Conservation (phyloP, 1,284 basidiomycete genomes). For the Sanghuangporus sanghuang region DNA sequence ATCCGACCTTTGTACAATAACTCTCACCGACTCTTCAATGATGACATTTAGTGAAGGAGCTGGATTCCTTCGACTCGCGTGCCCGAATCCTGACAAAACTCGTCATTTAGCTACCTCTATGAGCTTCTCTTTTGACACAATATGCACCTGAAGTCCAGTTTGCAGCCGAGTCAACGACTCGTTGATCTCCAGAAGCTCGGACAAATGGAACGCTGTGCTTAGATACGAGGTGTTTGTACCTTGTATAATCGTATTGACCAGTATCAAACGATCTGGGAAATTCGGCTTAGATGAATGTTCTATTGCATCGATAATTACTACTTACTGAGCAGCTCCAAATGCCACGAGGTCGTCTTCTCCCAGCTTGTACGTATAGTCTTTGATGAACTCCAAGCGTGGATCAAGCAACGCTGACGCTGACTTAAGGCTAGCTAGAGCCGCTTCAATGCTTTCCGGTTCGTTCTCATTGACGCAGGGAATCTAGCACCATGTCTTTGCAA, state of each 20-base stretch:
- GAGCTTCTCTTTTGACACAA: not conserved
- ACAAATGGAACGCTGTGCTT: conserved; percentile 53
- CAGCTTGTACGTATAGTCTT: conserved; percentile 57
- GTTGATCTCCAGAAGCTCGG: conserved; percentile 51
- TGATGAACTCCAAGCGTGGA: conserved; percentile 54
- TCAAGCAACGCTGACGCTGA: conserved; percentile 40
- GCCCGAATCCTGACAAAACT: conserved; percentile 15
- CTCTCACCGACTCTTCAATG: conserved; percentile 44
- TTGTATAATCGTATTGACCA: conserved; percentile 41
- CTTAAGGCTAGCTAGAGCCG: conserved; percentile 49
- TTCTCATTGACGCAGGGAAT: conserved; percentile 61
- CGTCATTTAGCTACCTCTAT: not conserved
- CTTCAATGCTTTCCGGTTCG: conserved; percentile 41
- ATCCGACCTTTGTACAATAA: not conserved
- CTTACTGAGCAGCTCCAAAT: conserved; percentile 69
- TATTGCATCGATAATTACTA: conserved; percentile 13
- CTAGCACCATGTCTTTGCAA: conserved; percentile 84
- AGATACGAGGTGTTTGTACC: conserved; percentile 48
- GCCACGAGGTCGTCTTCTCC: conserved; percentile 56
- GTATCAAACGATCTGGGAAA: conserved; percentile 43
- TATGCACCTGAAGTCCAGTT: conserved; percentile 66
- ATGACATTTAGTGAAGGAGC: conserved; percentile 30
- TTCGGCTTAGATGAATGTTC: not conserved
- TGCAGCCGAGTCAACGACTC: conserved; percentile 62
- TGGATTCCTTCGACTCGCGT: conserved; percentile 12